Base-by-base conservation (phyloP, 192 early-diverging fungal species). In the Backusella macrospora region DNA sequence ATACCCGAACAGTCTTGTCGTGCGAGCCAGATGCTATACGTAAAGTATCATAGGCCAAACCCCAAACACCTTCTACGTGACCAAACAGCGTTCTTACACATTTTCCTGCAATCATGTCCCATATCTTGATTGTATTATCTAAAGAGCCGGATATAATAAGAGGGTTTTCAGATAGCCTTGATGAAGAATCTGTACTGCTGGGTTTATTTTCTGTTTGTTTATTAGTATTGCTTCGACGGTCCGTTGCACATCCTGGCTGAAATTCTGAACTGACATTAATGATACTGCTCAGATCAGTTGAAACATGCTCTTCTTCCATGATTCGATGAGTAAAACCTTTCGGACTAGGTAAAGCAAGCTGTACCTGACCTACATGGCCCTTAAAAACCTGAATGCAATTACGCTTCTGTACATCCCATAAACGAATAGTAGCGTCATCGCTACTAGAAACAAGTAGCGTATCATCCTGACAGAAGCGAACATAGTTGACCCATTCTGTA, bases 401-500 rank as follows among this genome's bases (percentile, higher is more conserved):
- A 66, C 91, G 84, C 37, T 91, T 85, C 12, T 83, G 85, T 16
- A 98, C 84, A 73, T 99, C 92, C 94, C 95, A 96, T 12, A 93
- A 75, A 80, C 91, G 89, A 39, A 93, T 84, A 3, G 93, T 94
- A 52, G 85, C 86, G 68, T 99, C 98, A 80, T 98, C 96, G 10
- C 94, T 95, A 47, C 92, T 94, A 1, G 94, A 95, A 10, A 98
- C 87, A 40, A 93, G 67, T 15, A 85, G 72, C 38, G 84, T 86
- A 37, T 89, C 82, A 71, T 90, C 86, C 59, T 85, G 88, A 62
- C 43, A 77, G 42, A 99, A 86, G 39, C 90, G 89, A 42, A 99
- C 95, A 47, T 90, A 84, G 80, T 99, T 99, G 62, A 98, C 94
- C 91, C 93, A 92, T 78, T 97, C 95, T 1, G 87, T 82, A 68